Conservation (phyloP, 1,284 basidiomycete genomes). For the Irpex sp. region DNA sequence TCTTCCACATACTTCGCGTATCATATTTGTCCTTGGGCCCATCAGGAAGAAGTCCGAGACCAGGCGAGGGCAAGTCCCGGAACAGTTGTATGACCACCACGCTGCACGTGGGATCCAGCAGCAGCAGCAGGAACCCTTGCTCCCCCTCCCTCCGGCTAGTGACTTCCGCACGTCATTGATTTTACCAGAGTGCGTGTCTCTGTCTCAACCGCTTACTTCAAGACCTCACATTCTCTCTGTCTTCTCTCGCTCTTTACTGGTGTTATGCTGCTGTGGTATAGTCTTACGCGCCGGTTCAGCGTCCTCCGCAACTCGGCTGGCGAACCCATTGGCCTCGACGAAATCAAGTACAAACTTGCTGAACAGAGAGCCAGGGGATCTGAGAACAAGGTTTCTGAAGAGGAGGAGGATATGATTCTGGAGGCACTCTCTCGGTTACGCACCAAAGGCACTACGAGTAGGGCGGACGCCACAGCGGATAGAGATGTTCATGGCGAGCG, state of each 20-base stretch:
- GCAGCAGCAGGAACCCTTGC: conserved; percentile 35
- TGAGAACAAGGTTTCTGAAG: conserved; percentile 66
- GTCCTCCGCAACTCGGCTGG: conserved; percentile 66
- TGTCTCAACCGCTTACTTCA: conserved; percentile 12
- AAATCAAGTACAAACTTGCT: conserved; percentile 63
- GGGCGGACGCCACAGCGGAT: background rate
- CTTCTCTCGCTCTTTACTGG: conserved; percentile 14
- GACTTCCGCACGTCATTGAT: conserved; percentile 82
- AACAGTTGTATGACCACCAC: conserved; percentile 28
- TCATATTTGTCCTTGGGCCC: conserved; percentile 21
- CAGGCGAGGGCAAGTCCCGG: conserved; percentile 41
- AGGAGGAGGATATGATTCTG: conserved; percentile 79
- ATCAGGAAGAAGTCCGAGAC: conserved; percentile 64
- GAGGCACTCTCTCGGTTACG: conserved; percentile 62
- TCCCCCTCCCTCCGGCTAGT: conserved; percentile 59
- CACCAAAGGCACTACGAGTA: conserved; percentile 14
- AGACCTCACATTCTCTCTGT: conserved; percentile 12
- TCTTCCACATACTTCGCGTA: conserved; percentile 1
- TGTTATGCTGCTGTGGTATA: conserved; percentile 33
- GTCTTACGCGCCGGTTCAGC: conserved; percentile 76
- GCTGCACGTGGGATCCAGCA: conserved; percentile 19
- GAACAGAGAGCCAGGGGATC: conserved; percentile 69
- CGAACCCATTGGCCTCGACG: conserved; percentile 59
- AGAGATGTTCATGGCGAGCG: conserved; percentile 3
- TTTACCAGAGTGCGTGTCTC: conserved; percentile 67